phyloP scores from a whole-genome alignment of 1,284 basidiomycete species.

The Bondarzewia mesenterica region DNA sequence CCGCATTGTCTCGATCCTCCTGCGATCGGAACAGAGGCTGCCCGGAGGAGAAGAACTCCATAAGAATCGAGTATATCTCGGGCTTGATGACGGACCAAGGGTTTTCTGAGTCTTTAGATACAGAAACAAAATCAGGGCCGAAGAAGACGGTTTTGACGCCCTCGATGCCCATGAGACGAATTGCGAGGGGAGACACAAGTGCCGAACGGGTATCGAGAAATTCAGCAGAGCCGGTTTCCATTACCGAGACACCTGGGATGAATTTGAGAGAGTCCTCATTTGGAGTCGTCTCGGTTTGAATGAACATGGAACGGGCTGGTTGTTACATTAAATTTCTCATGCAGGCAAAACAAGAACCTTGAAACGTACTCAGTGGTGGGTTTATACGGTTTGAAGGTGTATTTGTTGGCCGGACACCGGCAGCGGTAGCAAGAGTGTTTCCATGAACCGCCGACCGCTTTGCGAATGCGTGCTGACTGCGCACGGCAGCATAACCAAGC shows the following conservation, averaged over 20 bases:
- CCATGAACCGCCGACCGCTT: conserved; percentile 5
- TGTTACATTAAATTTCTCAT: not conserved
- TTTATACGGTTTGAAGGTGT: conserved; percentile 6
- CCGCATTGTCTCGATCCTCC: conserved; percentile 70
- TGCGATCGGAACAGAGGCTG: conserved; percentile 78
- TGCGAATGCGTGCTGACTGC: conserved; percentile 6
- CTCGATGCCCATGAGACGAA: conserved; percentile 88
- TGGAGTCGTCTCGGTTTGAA: conserved; percentile 94
- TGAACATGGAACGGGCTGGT: conserved; percentile 87
- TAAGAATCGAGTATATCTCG: conserved; percentile 96
- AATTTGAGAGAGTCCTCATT: conserved; percentile 98
- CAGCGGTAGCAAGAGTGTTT: conserved; percentile 9
- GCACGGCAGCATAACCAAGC: not conserved
- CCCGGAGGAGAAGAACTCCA: conserved; percentile 95
- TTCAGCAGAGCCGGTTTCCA: conserved; percentile 84
- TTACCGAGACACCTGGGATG: conserved; percentile 87
- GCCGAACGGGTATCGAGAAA: conserved; percentile 87
- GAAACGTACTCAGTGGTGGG: conserved; percentile 19
- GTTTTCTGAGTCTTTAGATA: conserved; percentile 85
- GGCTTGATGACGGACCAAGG: conserved; percentile 91
- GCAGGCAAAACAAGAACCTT: not conserved
- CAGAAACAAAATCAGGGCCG: conserved; percentile 97
- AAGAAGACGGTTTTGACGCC: conserved; percentile 89
- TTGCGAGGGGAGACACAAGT: conserved; percentile 83
- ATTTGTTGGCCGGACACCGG: conserved; percentile 7